phyloP scores from a whole-genome alignment of 2,329 filamentous ascomycete genomes.

The Knoxdaviesia proteae region DNA sequence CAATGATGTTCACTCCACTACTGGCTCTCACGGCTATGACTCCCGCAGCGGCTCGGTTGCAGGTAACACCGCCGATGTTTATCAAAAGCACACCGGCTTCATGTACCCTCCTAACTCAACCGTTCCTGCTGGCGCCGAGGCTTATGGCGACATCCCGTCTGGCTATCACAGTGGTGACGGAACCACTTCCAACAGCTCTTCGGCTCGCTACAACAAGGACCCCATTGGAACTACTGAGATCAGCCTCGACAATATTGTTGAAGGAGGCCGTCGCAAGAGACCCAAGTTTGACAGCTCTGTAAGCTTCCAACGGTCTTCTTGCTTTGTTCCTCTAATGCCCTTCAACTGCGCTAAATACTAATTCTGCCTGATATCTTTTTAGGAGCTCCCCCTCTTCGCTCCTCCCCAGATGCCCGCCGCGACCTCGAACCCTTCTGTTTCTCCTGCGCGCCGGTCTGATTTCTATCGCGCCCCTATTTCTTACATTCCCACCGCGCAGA shows the following conservation, averaged over 20 bases:
- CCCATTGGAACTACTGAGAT: constrained; percentile 90
- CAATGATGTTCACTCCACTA: too few species aligned
- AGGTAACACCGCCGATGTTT: too few species aligned
- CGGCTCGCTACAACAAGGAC: constrained; percentile 57
- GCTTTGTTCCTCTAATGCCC: background rate
- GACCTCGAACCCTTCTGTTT: constrained; percentile 94
- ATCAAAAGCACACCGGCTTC: too few species aligned
- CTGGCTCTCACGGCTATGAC: too few species aligned
- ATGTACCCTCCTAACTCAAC: too few species aligned
- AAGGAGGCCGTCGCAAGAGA: constrained; percentile 84
- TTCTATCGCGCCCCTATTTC: constrained; percentile 52
- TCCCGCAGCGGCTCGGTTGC: too few species aligned
- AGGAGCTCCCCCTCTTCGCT: constrained; percentile 92
- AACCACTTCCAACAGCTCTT: constrained; percentile 46
- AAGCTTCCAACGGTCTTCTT: constrained; percentile 21
- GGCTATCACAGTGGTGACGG: constrained; percentile 79
- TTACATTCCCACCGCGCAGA: constrained; percentile 55
- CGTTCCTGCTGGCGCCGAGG: too few species aligned
- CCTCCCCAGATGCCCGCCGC: constrained; percentile 84
- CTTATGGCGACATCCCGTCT: background rate
- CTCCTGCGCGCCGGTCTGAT: constrained; percentile 65
- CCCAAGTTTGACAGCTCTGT: constrained; percentile 95
- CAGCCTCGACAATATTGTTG: constrained; percentile 93
- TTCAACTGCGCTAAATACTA: background rate
- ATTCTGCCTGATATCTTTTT: constrained; percentile 6